Base-by-base conservation (phyloP, 2,329 filamentous ascomycete genomes). In the Alternaria sp. region DNA sequence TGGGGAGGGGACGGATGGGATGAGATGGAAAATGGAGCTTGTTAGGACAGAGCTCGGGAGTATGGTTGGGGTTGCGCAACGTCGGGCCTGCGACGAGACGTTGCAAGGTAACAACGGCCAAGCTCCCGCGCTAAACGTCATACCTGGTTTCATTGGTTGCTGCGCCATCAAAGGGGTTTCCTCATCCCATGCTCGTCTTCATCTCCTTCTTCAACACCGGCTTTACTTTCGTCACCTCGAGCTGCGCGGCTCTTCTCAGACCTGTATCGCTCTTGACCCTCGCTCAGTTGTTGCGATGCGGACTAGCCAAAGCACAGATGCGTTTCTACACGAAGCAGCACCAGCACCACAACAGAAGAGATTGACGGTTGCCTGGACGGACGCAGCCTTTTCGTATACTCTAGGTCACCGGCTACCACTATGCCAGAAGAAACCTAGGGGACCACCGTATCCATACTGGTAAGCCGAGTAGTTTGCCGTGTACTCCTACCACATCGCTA, bases 11-110 rank as follows among this genome's bases (percentile, higher is more conserved):
- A 22, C 53, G 43, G 53, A 55, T 52, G 53, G 41, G 44, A 54
- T 39, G 48, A 57, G 43, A 51, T 55, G 58, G 44, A 43, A 26
- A 52, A 39, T 36, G 44, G 18, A 53, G 55, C 42, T 44, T 47
- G 28, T 26, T 22, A 47, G 51, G 47, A 63, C 46, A 59, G 51
- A 43, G 47, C 59, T 55, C 43, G 24, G 38, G 54, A 11, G 38
- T 58, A 42, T 55, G 14, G n/a, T 41, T 62, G 63, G 53, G 57
- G 59, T 61, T 63, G 62, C 64, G 62, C 59, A 59, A 57, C 49
- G 48, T 51, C 38, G 39, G 48, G 55, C 47, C 51, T 58, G 58
- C 54, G 57, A 57, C 57, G 26, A 59, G 53, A 60, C 52, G 57
- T 56, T 55, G 43, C 51, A 34, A 57, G 47, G 54, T 39, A 56